A percentile compares a stretch with the other conserved stretches of the same genome.
These are phyloP conservation scores for Trichoderma orchidacearum DNA, from an alignment of 495 filamentous ascomycete genomes.

Conservation along the genomic window DNA sequence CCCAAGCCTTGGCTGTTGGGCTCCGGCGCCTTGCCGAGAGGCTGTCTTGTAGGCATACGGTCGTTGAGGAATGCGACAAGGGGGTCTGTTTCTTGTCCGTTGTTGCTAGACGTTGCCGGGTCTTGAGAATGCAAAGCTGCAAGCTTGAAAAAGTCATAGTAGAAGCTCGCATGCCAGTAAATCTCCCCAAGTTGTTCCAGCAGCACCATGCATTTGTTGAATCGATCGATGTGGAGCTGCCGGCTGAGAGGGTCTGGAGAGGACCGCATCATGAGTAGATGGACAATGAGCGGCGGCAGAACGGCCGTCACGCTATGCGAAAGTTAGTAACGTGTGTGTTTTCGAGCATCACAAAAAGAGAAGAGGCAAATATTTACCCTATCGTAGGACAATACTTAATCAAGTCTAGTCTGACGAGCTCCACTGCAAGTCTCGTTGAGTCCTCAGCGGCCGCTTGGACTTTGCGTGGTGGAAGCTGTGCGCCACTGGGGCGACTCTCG, in stretches of 20 bases:
- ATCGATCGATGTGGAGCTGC: not conserved
- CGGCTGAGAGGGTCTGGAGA: not conserved
- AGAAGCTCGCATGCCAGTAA: slow-evolving; percentile 3
- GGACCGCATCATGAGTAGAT: slow-evolving; percentile 1
- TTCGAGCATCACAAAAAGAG: not conserved
- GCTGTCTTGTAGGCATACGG: not conserved
- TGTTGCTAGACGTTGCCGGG: not conserved
- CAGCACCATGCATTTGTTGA: not conserved
- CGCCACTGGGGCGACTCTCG: not conserved
- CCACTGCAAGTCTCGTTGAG: not conserved
- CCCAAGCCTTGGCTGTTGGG: not conserved
- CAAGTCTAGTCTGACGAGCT: not conserved
- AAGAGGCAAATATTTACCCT: not conserved
- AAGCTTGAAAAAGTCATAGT: slow-evolving; percentile 1
- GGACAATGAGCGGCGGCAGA: slow-evolving; percentile 1
- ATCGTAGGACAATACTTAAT: not conserved
- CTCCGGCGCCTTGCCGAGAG: not conserved
- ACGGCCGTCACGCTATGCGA: not conserved
- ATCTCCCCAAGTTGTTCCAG: slow-evolving; percentile 1
- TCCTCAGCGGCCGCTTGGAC: slow-evolving; percentile 1
- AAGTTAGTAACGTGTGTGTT: too few relatives aligned
- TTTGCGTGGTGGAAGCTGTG: not conserved
- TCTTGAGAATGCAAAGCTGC: not conserved
- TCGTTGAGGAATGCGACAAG: not conserved
- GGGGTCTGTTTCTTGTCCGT: not conserved